A percentile compares a stretch with the other conserved stretches of the same genome.
Conservation (phyloP, 495 filamentous ascomycete species). For the Cryomyces minteri region DNA sequence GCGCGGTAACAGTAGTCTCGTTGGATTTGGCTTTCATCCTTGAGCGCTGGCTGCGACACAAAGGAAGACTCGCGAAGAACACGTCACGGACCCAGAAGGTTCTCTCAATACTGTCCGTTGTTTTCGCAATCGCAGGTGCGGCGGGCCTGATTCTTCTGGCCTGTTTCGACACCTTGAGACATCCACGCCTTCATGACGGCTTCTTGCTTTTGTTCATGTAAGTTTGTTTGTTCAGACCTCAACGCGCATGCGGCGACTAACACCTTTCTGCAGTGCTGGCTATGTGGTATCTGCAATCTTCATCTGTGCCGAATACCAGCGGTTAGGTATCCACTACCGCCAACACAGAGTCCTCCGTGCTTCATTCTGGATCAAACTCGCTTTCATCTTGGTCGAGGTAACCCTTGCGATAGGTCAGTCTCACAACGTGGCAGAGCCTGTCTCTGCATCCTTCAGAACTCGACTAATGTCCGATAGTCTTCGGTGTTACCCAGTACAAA, state of each 20-base stretch:
- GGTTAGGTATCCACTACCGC: constrained; percentile 59
- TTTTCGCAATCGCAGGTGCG: constrained; percentile 60
- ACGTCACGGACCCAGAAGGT: constrained; percentile 47
- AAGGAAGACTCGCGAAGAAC: constrained; percentile 52
- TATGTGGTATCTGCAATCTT: constrained; percentile 67
- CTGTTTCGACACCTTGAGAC: constrained; percentile 59
- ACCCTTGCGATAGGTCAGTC: constrained; percentile 40
- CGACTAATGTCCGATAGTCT: constrained; percentile 10
- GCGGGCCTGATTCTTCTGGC: constrained; percentile 62
- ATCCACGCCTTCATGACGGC: constrained; percentile 48
- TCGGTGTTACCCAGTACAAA: constrained; percentile 22
- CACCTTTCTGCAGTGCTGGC: constrained; percentile 23
- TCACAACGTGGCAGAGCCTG: background rate
- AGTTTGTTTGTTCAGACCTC: constrained; percentile 11
- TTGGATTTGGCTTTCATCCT: constrained; percentile 65
- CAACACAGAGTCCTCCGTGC: constrained; percentile 50
- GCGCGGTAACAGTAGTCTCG: constrained; percentile 59
- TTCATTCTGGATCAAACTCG: constrained; percentile 68
- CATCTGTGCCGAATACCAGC: constrained; percentile 75
- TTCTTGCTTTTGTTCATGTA: constrained; percentile 75
- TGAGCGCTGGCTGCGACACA: constrained; percentile 71
- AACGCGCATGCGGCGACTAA: no score
- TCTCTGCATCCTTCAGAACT: background rate
- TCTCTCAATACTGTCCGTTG: constrained; percentile 46
- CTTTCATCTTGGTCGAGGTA: constrained; percentile 65